Percentiles rank a stretch among this genome's conserved stretches.
Evolutionary conservation across 495 filamentous ascomycete genomes (phyloP).

Genomic region (Neurospora sp.): DNA sequence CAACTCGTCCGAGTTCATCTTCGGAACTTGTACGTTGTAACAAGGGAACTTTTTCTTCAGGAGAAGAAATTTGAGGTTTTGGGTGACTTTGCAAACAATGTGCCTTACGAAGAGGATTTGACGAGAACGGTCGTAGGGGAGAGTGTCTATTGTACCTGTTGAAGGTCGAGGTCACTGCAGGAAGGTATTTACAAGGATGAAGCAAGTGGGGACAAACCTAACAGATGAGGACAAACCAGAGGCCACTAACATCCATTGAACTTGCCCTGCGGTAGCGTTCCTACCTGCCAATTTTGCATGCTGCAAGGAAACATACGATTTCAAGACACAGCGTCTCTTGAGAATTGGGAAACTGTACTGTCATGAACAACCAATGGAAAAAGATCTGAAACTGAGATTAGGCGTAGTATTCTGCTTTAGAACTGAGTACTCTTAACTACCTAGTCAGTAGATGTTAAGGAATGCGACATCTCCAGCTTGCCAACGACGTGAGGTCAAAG

Average conservation of each 20-base stretch:
- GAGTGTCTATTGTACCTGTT: not conserved
- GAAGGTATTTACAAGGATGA: not conserved
- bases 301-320: not conserved
- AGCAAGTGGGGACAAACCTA: not conserved
- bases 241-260: not conserved
- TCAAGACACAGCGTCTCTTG: not conserved
- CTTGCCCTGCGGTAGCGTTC: not conserved
- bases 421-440: not conserved
- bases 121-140: not conserved
- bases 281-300: not conserved
- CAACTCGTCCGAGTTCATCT: conserved; percentile 18
- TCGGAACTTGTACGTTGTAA: not conserved
- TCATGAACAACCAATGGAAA: not conserved
- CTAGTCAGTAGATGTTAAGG: not conserved
- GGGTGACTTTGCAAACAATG: not conserved
- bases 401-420: not conserved
- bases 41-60: not conserved
- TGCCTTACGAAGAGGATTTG: not conserved
- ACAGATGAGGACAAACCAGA: not conserved
- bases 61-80: not conserved
- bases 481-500: not conserved
- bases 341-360: not conserved
- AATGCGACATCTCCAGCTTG: not conserved
- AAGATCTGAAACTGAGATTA: not conserved
- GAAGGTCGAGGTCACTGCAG: not conserved